Base-by-base conservation (phyloP, 495 filamentous ascomycete genomes). In the Sporormia fimetaria region DNA sequence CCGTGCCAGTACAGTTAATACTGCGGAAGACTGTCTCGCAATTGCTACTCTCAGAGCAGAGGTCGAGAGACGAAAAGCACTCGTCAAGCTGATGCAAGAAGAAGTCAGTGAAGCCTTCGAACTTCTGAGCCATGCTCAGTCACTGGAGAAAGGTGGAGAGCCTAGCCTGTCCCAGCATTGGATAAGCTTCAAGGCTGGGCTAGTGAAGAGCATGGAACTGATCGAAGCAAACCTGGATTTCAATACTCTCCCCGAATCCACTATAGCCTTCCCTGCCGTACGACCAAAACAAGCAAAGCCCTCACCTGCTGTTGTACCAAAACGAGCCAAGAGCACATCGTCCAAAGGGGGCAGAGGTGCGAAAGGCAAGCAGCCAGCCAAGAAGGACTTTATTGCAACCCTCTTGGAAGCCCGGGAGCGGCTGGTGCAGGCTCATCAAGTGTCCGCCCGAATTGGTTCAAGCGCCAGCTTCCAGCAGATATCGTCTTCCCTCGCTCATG, bases 211-310 rank as follows among this genome's bases (percentile, higher is more conserved):
- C 37, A 58, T 80, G 47, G 73, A 76, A 14, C 67, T 76, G 34
- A 77, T 98, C 62, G 68, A 74, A 10, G 66, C 70, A 3, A 85
- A 96, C 63, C 79, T 87, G 7, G 79, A 87, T 1, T 93, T 87
- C 57, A 90, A 82, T 26, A 76, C 87, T 12, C 68, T 98, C 17
- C 81, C 85, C 6, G 90, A 98, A 44, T 96, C 90, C 4, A 93
- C 85, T 3, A 80, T 90, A 22, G 86, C 81, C 0, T 73, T 86
- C 44, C 85, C 86, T 6, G 76, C 82, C 3, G 64, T 86, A 22
- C 56, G 57, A 30, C 34, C 35, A 15, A 40, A 40, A 14, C 51
- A 58, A 11, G 29, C 24, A 15, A 36, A 16, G 17, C 29, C 36
- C 1, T 47, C 43, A 3, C 45, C 49, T 17, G 42, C 7, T 23